Base-by-base conservation (phyloP, 768 basidiomycete genomes). In the Aureoboletus auriporus region DNA sequence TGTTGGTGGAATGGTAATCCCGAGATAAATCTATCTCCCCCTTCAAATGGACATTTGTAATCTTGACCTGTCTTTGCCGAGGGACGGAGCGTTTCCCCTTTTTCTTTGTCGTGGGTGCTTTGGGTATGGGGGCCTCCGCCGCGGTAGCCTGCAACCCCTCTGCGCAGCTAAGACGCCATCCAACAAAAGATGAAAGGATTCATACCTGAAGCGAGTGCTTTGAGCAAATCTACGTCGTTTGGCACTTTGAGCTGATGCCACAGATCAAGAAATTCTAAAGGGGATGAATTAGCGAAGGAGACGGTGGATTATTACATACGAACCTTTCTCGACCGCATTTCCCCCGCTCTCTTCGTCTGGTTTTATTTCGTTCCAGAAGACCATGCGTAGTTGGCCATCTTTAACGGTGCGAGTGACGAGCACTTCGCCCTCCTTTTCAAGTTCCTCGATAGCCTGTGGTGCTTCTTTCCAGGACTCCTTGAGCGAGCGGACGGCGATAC, bases 401-500 rank as follows among this genome's bases (percentile, higher is more conserved):
- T 91, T 93, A 41, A 78, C 70, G 0, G 89, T 89, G 39, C 92
- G 77, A 14, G 88, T 93, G n/a, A 92, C 87, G 35, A 93, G 75
- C 1, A 93, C 89, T 47, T 92, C 87, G 1, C 90, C 91, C 57
- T 89, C 86, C 60, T 86, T 80, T 64, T 92, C 90, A n/a, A 94
- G 74, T 65, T 93, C 89, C 61, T 93, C 89, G 38, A 94, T 84
- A 0, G 87, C 89, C 38, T 75, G 70, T 1, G 86, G 84, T 0
- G 92, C 88, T 55, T 89, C 88, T 57, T 89, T 87, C 91, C 93
- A 96, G 12, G 88, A 86, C 63, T 95, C 92, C 60, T 93, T 92
- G 36, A 96, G 71, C 1, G 82, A 76, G 16, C 89, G 82, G 28
- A 95, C 85, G 12, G 89, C 80, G 28, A 95, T 81, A 4, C 92